Conservation (phyloP, 345 rosid genomes). For the Populus nigra region DNA sequence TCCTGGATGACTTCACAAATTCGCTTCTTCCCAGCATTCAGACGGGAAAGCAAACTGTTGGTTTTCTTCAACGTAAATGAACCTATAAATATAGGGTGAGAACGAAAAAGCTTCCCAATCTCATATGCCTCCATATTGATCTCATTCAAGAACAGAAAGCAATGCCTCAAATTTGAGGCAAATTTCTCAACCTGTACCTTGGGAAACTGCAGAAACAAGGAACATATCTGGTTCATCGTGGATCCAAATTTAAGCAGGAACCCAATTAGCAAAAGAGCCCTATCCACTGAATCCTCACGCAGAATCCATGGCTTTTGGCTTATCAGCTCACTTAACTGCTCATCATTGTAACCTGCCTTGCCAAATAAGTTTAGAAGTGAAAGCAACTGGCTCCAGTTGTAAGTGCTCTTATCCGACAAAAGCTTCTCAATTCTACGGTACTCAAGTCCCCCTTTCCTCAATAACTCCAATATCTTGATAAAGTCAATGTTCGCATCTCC, state of each 20-base stretch:
- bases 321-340: slow-evolving; percentile 51
- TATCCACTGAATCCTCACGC: slow-evolving; percentile 52
- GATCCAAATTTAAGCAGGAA: slow-evolving; percentile 58
- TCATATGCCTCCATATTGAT: slow-evolving; percentile 55
- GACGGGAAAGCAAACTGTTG: slow-evolving; percentile 34
- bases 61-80: slow-evolving; percentile 53
- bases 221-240: slow-evolving; percentile 38
- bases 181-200: slow-evolving; percentile 42
- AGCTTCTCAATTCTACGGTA: slow-evolving; percentile 48
- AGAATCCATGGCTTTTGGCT: slow-evolving; percentile 52
- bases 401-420: slow-evolving; percentile 36
- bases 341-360: slow-evolving; percentile 26
- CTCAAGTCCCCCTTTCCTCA: slow-evolving; percentile 47
- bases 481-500: slow-evolving; percentile 52
- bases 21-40: slow-evolving; percentile 57
- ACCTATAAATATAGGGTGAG: slow-evolving; percentile 50
- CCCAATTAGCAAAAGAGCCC: slow-evolving; percentile 40
- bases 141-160: slow-evolving; percentile 46
- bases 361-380: slow-evolving; percentile 43
- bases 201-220: slow-evolving; percentile 54
- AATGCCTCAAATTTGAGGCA: slow-evolving; percentile 48
- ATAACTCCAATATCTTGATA: slow-evolving; percentile 41
- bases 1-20: slow-evolving; percentile 48
- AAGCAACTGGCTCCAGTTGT: slow-evolving; percentile 57
- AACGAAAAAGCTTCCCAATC: slow-evolving; percentile 44